A percentile compares a stretch with the other conserved stretches of the same genome.
Evolutionary conservation across 257 asterid genomes (phyloP).

Genomic region (Petunia secreta): DNA sequence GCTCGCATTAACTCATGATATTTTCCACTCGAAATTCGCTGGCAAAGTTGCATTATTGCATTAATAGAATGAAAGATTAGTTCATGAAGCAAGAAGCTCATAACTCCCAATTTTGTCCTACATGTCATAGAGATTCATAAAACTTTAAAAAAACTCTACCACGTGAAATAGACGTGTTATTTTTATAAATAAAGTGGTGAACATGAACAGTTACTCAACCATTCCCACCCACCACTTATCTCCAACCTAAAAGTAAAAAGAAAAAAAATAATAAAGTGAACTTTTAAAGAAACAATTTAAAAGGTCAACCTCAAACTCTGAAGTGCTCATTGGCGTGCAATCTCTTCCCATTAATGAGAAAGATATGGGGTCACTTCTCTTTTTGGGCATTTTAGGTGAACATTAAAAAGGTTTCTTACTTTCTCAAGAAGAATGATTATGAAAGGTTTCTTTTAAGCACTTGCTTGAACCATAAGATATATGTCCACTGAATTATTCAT

Average conservation of each 20-base stretch:
- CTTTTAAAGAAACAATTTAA: neutral
- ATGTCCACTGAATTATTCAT: constrained; percentile 6
- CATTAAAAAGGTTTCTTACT: neutral
- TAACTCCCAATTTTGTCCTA: too few relatives aligned
- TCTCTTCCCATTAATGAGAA: neutral
- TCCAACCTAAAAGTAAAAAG: neutral
- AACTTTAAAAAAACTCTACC: neutral
- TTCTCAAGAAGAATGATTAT: constrained; percentile 23
- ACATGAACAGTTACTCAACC: neutral
- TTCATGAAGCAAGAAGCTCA: neutral
- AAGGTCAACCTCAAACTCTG: constrained; percentile 11
- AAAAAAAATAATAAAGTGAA: neutral
- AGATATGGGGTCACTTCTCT: neutral
- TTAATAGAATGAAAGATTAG: too few relatives aligned
- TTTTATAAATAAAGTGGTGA: neutral
- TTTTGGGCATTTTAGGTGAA: constrained; percentile 13
- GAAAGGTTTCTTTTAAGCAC: constrained; percentile 17
- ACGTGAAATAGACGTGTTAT: neutral
- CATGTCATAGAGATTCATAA: neutral
- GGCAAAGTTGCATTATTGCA: too few relatives aligned
- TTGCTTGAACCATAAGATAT: constrained; percentile 9
- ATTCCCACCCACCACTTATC: neutral
- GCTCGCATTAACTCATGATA: neutral
- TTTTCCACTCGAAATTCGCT: too few relatives aligned
- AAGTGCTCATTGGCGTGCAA: constrained; percentile 25